Percentiles rank a stretch among this genome's conserved stretches.
These are phyloP conservation scores for Curvularia sp. DNA, from an alignment of 2,329 filamentous ascomycete genomes.

Conservation along the genomic window DNA sequence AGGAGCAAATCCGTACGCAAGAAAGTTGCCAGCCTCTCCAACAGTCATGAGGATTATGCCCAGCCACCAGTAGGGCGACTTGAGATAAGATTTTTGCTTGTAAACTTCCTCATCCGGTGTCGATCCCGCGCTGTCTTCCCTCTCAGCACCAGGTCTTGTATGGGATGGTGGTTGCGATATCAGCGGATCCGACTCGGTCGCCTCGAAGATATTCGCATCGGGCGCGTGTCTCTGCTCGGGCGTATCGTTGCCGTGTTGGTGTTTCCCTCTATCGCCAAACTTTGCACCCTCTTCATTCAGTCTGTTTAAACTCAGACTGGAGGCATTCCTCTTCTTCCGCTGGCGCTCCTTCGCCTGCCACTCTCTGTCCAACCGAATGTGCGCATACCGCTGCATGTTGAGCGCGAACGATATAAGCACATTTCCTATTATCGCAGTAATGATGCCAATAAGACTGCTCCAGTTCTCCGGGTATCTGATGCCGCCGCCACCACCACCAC, in stretches of 20 bases:
- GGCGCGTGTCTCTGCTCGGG: constrained; percentile 11
- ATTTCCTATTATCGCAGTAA: constrained; percentile 91
- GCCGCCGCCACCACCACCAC: constrained; percentile 7
- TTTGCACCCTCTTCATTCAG: constrained; percentile 43
- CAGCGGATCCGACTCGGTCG: constrained; percentile 48
- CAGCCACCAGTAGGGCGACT: constrained; percentile 94
- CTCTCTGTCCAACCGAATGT: constrained; percentile 81
- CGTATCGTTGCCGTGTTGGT: constrained; percentile 13
- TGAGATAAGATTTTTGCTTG: constrained; percentile 76
- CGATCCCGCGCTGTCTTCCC: constrained; percentile 26
- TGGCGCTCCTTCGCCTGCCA: constrained; percentile 59
- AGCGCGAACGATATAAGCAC: constrained; percentile 92
- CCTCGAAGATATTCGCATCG: constrained; percentile 16
- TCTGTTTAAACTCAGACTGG: constrained; percentile 55
- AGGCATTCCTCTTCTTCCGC: constrained; percentile 37
- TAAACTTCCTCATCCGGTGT: constrained; percentile 42
- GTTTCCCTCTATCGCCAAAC: constrained; percentile 15
- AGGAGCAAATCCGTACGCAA: constrained; percentile 96
- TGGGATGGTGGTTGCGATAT: constrained; percentile 20
- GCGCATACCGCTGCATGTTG: constrained; percentile 95
- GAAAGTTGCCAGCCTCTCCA: constrained; percentile 93
- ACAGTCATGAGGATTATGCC: constrained; percentile 92
- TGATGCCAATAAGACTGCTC: constrained; percentile 94
- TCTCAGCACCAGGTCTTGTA: constrained; percentile 33
- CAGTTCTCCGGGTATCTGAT: constrained; percentile 59